Percentiles rank a stretch among this genome's conserved stretches.
Evolutionary conservation across 345 rosid genomes (phyloP).

Genomic region (Aquilaria yunnanensis): DNA sequence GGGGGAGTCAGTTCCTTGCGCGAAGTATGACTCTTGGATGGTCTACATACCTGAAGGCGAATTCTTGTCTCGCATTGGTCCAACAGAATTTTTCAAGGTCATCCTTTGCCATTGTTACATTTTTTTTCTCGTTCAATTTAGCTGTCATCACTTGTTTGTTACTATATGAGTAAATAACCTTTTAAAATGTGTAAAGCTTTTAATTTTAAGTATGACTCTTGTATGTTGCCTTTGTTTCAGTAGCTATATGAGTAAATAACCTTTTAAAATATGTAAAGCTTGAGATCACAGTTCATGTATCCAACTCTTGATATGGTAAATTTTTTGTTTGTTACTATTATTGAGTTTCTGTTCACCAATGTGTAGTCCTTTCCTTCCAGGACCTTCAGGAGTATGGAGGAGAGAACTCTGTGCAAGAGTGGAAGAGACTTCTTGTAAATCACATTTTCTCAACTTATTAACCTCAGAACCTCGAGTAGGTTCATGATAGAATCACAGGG

Average conservation of each 20-base stretch:
- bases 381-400: constrained; percentile 85
- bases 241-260: neutral
- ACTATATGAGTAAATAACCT: neutral
- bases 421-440: constrained; percentile 87
- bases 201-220: neutral
- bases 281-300: neutral
- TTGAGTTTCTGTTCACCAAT: neutral
- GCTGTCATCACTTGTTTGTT: neutral
- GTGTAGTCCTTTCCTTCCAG: constrained; percentile 25
- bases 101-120: neutral
- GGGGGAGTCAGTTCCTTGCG: constrained; percentile 83
- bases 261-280: no score
- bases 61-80: constrained; percentile 85
- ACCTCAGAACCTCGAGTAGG: neutral
- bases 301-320: no score
- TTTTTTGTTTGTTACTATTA: neutral
- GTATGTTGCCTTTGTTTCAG: neutral
- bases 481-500: constrained; percentile 1
- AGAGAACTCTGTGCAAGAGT: constrained; percentile 64
- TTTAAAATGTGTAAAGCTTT: no score
- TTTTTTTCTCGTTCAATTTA: neutral
- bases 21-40: constrained; percentile 92
- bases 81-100: constrained; percentile 91
- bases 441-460: constrained; percentile 3
- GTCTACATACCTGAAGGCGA: constrained; percentile 93